phyloP scores from a whole-genome alignment of 768 basidiomycete species.

The Suillus cothurnatus region DNA sequence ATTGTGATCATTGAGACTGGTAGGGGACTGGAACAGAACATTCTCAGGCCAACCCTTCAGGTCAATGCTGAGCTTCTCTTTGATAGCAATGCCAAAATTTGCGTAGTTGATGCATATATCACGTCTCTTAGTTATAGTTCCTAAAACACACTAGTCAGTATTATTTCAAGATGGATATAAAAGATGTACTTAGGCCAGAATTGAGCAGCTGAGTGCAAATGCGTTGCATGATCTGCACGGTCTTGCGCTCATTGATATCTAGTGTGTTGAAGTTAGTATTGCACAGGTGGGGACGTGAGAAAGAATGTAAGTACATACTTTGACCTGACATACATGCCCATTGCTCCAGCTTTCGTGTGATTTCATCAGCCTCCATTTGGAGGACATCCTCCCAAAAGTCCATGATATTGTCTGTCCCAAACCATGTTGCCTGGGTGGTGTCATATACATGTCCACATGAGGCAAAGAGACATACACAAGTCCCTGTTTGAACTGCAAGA shows the following conservation, averaged over 20 bases:
- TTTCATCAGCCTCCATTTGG: constrained; percentile 6
- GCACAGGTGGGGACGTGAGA: no score
- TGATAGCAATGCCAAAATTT: constrained; percentile 9
- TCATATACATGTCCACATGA: constrained; percentile 7
- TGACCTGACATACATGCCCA: constrained; percentile 11
- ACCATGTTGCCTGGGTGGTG: constrained; percentile 6
- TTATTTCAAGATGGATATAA: neutral
- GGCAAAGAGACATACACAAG: constrained; percentile 4
- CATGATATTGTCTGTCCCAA: constrained; percentile 10
- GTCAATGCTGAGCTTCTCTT: constrained; percentile 3
- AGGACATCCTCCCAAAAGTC: constrained; percentile 15
- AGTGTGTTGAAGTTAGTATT: neutral
- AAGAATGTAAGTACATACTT: constrained; percentile 5
- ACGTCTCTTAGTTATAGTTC: neutral
- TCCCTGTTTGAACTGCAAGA: constrained; percentile 1
- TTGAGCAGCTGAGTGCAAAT: neutral
- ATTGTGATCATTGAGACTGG: neutral
- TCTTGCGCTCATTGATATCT: neutral
- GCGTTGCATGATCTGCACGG: neutral
- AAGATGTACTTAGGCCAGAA: neutral
- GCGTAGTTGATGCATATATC: neutral
- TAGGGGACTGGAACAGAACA: constrained; percentile 8
- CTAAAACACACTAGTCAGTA: neutral
- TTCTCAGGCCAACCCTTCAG: constrained; percentile 11
- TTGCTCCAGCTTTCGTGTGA: constrained; percentile 4